Evolutionary conservation across 352 stramenopile species (phyloP).

Genomic region (Discostella stelligera): DNA sequence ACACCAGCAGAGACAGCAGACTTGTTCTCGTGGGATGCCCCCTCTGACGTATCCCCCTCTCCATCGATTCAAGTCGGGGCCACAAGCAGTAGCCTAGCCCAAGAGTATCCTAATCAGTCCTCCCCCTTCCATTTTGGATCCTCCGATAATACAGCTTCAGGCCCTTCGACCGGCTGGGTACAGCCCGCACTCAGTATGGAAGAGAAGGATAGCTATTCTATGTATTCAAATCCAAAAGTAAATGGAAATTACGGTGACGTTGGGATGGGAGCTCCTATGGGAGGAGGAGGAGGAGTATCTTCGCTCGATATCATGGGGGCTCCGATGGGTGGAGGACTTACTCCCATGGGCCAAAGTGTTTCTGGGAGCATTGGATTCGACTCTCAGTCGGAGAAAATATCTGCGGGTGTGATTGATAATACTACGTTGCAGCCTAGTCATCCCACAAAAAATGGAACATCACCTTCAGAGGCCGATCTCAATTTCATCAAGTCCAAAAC

Average conservation of each 20-base stretch:
- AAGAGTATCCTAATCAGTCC: constrained; percentile 3
- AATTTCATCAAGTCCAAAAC: constrained; percentile 28
- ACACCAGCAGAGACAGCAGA: constrained; percentile 17
- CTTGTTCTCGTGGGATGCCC: constrained; percentile 46
- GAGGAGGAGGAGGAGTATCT: constrained; percentile 2
- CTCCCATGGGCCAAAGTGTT: background rate
- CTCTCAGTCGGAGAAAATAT: background rate
- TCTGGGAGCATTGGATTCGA: background rate
- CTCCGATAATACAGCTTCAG: constrained; percentile 2
- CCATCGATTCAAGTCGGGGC: background rate
- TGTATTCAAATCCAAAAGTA: background rate
- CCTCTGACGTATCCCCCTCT: constrained; percentile 11
- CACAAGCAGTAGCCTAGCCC: constrained; percentile 1
- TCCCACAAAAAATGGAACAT: constrained; percentile 14
- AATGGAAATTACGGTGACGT: constrained; percentile 8
- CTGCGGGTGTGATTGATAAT: background rate
- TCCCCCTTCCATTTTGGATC: background rate
- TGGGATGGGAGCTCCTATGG: constrained; percentile 6
- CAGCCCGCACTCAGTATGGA: background rate
- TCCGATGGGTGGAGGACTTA: background rate
- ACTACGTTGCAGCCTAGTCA: background rate
- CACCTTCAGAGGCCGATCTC: constrained; percentile 23
- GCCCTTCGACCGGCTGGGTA: background rate
- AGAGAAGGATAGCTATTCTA: background rate
- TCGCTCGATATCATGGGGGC: background rate